phyloP scores from a whole-genome alignment of 2,329 filamentous ascomycete genomes.

The Dactylonectria macrodidyma region DNA sequence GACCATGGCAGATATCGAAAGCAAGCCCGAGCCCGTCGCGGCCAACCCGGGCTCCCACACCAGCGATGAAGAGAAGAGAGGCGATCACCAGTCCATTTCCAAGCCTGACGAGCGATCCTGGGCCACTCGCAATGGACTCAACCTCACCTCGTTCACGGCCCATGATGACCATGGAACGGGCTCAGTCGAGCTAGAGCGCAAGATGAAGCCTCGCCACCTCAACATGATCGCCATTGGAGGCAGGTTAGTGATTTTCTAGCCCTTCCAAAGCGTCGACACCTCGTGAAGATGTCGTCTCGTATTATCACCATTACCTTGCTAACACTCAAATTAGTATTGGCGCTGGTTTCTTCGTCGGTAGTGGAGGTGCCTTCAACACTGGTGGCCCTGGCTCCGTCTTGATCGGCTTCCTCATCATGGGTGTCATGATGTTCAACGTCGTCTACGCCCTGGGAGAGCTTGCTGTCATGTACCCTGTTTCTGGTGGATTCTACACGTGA shows the following conservation, averaged over 20 bases:
- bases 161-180: constrained; percentile 42
- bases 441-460: constrained; percentile 74
- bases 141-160: constrained; percentile 39
- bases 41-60: constrained; percentile 28
- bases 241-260: constrained; percentile 36
- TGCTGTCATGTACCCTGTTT: constrained; percentile 56
- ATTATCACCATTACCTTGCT: not conserved
- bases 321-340: constrained; percentile 58
- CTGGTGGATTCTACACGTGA: constrained; percentile 69
- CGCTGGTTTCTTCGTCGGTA: constrained; percentile 75
- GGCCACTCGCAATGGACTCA: constrained; percentile 48
- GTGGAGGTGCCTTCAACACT: constrained; percentile 59
- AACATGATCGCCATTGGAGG: constrained; percentile 50
- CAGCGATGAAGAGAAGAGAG: constrained; percentile 42
- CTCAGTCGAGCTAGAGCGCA: constrained; percentile 42
- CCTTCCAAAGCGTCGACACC: not conserved
- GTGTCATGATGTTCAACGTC: constrained; percentile 73
- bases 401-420: constrained; percentile 68
- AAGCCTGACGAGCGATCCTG: constrained; percentile 37
- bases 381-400: constrained; percentile 58
- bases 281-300: too few species aligned
- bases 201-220: constrained; percentile 47
- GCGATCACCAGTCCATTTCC: constrained; percentile 13
- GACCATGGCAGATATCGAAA: constrained; percentile 39
- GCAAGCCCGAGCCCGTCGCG: constrained; percentile 38